Percentiles rank a stretch among this genome's conserved stretches.
Evolutionary conservation across 148 eudicot genomes (phyloP).

Genomic region (Chenopodium quinoa): DNA sequence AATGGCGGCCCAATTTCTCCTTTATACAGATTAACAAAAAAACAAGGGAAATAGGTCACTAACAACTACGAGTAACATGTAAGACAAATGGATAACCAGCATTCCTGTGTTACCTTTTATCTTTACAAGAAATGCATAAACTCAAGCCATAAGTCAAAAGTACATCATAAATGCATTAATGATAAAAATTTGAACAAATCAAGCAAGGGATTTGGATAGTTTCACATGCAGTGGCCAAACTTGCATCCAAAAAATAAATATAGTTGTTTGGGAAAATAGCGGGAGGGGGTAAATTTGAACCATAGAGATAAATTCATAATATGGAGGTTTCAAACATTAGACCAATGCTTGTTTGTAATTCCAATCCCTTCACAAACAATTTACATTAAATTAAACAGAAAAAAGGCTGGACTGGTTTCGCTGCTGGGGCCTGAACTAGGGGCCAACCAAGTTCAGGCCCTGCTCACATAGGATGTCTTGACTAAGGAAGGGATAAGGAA

Average conservation of each 20-base stretch:
- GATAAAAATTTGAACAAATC: not conserved
- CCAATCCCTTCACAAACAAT: no score
- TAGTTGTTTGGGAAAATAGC: not conserved
- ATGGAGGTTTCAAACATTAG: no score
- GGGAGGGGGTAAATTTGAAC: not conserved
- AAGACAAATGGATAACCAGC: not conserved
- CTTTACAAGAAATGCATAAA: not conserved
- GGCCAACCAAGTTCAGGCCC: not conserved
- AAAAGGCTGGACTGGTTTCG: not conserved
- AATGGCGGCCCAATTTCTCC: not conserved
- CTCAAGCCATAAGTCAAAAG: not conserved
- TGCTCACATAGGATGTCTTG: not conserved
- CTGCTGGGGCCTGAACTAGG: no score
- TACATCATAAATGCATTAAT: not conserved
- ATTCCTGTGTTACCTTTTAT: not conserved
- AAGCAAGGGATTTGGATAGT: not conserved
- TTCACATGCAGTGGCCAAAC: not conserved
- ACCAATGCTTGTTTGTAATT: no score
- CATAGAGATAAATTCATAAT: no score
- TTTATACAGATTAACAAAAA: not conserved
- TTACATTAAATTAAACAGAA: no score
- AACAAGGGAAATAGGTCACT: not conserved
- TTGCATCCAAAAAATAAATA: not conserved
- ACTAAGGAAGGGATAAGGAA: conserved; percentile 19
- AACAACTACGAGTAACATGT: not conserved